These are phyloP conservation scores for Ramularia collo-cygni DNA, from an alignment of 2,329 filamentous ascomycete species.

Conservation along the genomic window DNA sequence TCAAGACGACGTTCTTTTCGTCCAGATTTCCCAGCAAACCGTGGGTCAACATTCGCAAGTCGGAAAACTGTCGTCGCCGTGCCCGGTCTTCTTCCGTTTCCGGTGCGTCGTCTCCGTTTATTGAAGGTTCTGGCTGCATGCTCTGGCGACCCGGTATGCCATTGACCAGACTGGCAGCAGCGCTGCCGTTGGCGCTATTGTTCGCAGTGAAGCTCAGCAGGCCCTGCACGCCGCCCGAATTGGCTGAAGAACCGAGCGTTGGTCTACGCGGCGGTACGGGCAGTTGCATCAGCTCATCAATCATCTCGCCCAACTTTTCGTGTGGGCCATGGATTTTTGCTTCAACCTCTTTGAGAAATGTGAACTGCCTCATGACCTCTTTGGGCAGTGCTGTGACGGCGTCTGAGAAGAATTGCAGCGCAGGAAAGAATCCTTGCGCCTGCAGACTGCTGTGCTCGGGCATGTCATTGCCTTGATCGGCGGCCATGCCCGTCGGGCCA, in stretches of 20 bases:
- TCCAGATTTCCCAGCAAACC: constrained; percentile 87
- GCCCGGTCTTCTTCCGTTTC: constrained; percentile 44
- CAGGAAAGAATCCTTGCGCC: constrained; percentile 54
- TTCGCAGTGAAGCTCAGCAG: constrained; percentile 33
- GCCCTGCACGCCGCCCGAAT: constrained; percentile 18
- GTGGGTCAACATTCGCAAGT: constrained; percentile 69
- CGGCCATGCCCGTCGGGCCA: constrained; percentile 32
- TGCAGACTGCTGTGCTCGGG: constrained; percentile 17
- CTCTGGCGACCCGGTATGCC: constrained; percentile 23
- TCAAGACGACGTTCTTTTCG: constrained; percentile 95
- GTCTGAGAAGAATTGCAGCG: constrained; percentile 74
- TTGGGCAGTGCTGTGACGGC: constrained; percentile 86
- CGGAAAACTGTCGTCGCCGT: constrained; percentile 50
- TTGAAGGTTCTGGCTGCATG: constrained; percentile 21
- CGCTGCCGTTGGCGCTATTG: constrained; percentile 33
- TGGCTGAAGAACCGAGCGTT: constrained; percentile 1
- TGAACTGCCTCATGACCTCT: constrained; percentile 93
- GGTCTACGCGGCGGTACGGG: constrained; percentile 36
- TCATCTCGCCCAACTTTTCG: constrained; percentile 69
- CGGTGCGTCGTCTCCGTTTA: constrained; percentile 21
- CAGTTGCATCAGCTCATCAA: constrained; percentile 52
- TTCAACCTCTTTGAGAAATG: constrained; percentile 93
- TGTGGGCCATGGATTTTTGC: constrained; percentile 90
- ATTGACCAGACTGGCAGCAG: constrained; percentile 34
- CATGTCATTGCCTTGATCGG: constrained; percentile 23